Evolutionary conservation across 1,139 yeast genomes (phyloP).

Genomic region (Geotrichum reessii): DNA sequence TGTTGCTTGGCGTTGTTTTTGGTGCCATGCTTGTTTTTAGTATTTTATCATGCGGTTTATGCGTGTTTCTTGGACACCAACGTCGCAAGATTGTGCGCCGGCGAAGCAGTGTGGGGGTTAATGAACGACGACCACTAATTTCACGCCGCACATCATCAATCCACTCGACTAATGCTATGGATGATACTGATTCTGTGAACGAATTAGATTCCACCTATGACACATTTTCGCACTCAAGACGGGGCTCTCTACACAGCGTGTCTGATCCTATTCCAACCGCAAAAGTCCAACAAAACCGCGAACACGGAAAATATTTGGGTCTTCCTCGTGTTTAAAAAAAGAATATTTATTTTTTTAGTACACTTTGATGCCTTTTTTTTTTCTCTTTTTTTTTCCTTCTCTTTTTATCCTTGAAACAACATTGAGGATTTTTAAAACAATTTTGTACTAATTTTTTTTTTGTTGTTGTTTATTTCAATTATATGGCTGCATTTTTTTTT

Average conservation of each 20-base stretch:
- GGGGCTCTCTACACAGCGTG: neutral
- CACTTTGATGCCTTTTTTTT: too few relatives aligned
- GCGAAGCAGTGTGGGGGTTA: neutral
- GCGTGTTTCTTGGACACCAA: slow-evolving; percentile 22
- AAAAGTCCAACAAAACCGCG: neutral
- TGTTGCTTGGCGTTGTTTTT: slow-evolving; percentile 35
- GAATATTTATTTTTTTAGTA: too few relatives aligned
- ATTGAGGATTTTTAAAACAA: too few relatives aligned
- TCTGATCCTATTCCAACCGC: slow-evolving; percentile 7
- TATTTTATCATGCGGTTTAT: slow-evolving; percentile 24
- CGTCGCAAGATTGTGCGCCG: slow-evolving; percentile 4
- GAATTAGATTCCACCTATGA: neutral
- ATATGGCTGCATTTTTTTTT: too few relatives aligned
- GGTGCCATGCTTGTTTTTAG: slow-evolving; percentile 33
- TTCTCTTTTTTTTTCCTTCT: too few relatives aligned
- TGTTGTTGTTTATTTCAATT: too few relatives aligned
- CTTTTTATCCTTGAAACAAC: too few relatives aligned
- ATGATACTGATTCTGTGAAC: neutral
- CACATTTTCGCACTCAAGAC: neutral
- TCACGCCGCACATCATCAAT: neutral
- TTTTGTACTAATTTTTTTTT: too few relatives aligned
- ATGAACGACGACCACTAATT: neutral
- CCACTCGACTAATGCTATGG: neutral
- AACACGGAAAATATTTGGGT: neutral
- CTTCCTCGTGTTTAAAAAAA: neutral